Conservation (phyloP, 352 stramenopile species). For the Elongisporangium undulatum region DNA sequence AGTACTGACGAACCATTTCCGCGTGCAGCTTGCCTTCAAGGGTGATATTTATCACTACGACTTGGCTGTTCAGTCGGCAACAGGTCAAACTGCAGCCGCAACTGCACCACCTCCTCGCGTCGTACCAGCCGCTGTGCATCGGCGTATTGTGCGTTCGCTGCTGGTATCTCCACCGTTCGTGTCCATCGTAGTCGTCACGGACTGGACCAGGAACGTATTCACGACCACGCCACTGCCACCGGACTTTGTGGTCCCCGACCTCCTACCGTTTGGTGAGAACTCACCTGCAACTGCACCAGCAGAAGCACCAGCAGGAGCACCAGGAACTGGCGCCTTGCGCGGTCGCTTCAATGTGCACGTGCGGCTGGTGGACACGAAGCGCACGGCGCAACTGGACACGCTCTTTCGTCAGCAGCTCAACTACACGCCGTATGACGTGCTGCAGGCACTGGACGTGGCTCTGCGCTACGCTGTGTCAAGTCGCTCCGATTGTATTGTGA, state of each 20-base stretch:
- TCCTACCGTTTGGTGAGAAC: background rate
- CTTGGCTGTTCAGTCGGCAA: background rate
- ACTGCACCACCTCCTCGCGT: background rate
- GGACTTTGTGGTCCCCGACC: background rate
- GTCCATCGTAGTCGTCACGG: background rate
- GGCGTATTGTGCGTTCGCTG: background rate
- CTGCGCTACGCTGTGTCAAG: conserved; percentile 47
- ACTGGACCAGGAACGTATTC: background rate
- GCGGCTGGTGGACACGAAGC: background rate
- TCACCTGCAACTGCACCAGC: background rate
- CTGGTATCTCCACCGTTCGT: background rate
- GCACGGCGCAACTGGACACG: background rate
- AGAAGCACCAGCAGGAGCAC: background rate
- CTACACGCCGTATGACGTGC: conserved; percentile 7
- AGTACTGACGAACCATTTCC: background rate
- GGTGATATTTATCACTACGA: background rate
- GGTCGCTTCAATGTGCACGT: background rate
- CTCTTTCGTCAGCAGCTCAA: background rate
- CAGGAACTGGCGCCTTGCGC: background rate
- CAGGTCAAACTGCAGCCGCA: background rate
- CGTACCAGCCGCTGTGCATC: background rate
- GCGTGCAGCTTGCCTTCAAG: background rate
- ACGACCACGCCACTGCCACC: background rate
- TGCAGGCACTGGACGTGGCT: conserved; percentile 75
- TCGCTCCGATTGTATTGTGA: conserved; percentile 45